phyloP scores from a whole-genome alignment of 2,329 filamentous ascomycete genomes.

The Berkeleyomyces rouxiae region DNA sequence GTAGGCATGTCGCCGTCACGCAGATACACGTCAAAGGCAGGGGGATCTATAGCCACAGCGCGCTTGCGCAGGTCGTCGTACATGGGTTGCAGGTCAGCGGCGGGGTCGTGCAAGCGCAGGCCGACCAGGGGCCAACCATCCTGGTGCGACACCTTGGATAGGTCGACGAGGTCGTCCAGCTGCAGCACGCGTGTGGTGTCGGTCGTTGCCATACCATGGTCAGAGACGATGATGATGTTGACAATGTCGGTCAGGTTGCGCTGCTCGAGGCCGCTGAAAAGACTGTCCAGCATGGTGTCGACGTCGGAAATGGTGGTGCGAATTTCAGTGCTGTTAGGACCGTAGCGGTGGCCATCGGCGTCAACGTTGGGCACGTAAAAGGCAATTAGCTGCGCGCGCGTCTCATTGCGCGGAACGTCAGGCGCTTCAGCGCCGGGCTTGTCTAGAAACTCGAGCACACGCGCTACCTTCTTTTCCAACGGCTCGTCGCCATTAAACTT shows the following conservation, averaged over 20 bases:
- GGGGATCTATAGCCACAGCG: slow-evolving; percentile 33
- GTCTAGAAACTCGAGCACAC: slow-evolving; percentile 72
- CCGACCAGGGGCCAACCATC: slow-evolving; percentile 94
- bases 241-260: slow-evolving; percentile 80
- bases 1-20: slow-evolving; percentile 77
- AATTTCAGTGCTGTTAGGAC: slow-evolving; percentile 91
- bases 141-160: slow-evolving; percentile 58
- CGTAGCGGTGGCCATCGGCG: slow-evolving; percentile 67
- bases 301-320: slow-evolving; percentile 58
- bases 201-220: slow-evolving; percentile 96
- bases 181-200: slow-evolving; percentile 66
- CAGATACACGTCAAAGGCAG: slow-evolving; percentile 74
- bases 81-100: slow-evolving; percentile 43
- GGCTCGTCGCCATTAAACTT: slow-evolving; percentile 65
- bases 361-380: slow-evolving; percentile 93
- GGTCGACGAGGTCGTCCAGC: slow-evolving; percentile 74
- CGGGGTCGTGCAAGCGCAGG: slow-evolving; percentile 55
- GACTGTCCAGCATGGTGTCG: slow-evolving; percentile 61
- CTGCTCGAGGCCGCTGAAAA: slow-evolving; percentile 60
- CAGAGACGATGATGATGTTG: slow-evolving; percentile 89
- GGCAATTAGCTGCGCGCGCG: slow-evolving; percentile 77
- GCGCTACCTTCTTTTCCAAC: slow-evolving; percentile 57
- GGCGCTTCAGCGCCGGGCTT: slow-evolving; percentile 53
- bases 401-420: slow-evolving; percentile 26
- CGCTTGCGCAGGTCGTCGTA: slow-evolving; percentile 32